phyloP scores from a whole-genome alignment of 108 stramenopile species.

The Pseudonitzschia multiseries region DNA sequence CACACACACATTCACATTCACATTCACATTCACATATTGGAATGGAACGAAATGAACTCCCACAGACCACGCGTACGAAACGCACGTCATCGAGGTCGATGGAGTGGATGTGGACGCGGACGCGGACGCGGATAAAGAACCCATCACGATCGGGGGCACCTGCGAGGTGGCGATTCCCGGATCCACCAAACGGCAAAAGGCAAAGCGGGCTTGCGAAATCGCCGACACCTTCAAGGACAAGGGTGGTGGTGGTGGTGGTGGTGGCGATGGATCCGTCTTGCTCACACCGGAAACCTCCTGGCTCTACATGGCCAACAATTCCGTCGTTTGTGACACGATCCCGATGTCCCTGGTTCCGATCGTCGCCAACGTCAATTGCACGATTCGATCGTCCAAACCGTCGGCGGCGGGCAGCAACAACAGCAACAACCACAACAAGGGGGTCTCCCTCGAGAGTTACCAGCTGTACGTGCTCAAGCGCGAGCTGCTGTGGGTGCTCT shows the following conservation, averaged over 20 bases:
- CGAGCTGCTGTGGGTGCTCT: constrained; percentile 59
- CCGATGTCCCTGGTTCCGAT: constrained; percentile 52
- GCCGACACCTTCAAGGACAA: constrained; percentile 21
- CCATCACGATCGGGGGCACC: constrained; percentile 26
- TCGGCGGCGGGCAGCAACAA: neutral
- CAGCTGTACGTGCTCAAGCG: constrained; percentile 52
- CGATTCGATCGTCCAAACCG: constrained; percentile 24
- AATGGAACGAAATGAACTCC: neutral
- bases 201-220: constrained; percentile 55
- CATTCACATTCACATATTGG: no score
- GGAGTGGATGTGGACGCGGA: constrained; percentile 47
- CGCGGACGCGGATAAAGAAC: constrained; percentile 19
- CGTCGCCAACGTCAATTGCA: constrained; percentile 60
- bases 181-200: constrained; percentile 42
- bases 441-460: constrained; percentile 34
- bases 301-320: constrained; percentile 62
- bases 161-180: constrained; percentile 73
- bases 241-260: no score
- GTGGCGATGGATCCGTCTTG: neutral
- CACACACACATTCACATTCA: no score
- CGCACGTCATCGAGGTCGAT: constrained; percentile 23
- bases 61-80: constrained; percentile 64
- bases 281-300: constrained; percentile 55
- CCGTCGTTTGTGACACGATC: constrained; percentile 46
- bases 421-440: neutral